Base-by-base conservation (phyloP, 2,329 filamentous ascomycete genomes). In the Penicillium sp. region DNA sequence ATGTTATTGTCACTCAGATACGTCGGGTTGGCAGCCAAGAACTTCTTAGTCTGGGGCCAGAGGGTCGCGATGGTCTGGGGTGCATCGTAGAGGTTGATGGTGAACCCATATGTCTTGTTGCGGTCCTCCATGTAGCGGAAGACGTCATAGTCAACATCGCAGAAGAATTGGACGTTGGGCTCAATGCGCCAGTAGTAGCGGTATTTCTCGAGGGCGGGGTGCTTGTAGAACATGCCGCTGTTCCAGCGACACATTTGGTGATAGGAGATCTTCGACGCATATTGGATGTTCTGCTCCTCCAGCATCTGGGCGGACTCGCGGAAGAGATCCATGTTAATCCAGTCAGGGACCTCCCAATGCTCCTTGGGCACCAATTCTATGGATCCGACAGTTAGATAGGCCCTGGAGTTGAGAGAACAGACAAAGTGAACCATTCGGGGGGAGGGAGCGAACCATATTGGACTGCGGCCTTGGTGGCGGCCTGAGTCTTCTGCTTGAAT, bases 191-290 rank as follows among this genome's bases (percentile, higher is more conserved):
- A 99, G 82, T 99, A 99, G 82, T 91, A 99, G 66, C 92, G 90
- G 62, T 85, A 86, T 68, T 95, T 78, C 63, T 87, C 81, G 55
- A 99, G 85, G 0, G 92, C 93, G 0, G 92, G 92, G 76, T 99
- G 95, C 72, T 95, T 92, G 82, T 96, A 97, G 82, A 99, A 99
- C 76, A 98, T 83, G 71, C 95, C 95, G 70, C 91, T 96, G 80
- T 99, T 99, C 95, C 95, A 99, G 55, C 95, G 88, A 74, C 95
- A 99, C 95, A 99, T 99, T 73, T 98, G 90, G 77, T 98, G 93
- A 78, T 99, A 99, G 49, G 92, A 96, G 53, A 91, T 78, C 82
- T 90, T 91, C 67, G 87, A 84, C 69, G 91, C 91, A 75, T 99
- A 99, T 73, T 98, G 93, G 44, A 99, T 92, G 10, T 89, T 84